Conservation (phyloP, 805 yeast species). For the Suhomyces xylopsoci region DNA sequence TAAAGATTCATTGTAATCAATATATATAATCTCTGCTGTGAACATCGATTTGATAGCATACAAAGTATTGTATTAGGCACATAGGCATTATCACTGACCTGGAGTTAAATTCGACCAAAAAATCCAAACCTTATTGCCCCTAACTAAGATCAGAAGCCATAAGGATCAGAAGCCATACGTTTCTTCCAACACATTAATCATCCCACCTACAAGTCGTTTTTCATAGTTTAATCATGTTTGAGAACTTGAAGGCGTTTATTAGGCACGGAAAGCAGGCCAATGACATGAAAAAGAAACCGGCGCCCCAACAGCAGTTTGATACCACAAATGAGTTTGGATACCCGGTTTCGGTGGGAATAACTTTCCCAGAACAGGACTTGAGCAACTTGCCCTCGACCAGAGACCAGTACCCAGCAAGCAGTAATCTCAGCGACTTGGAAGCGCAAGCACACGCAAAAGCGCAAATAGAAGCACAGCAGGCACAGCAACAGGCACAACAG, state of each 20-base stretch:
- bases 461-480: not conserved
- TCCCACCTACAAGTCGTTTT: too few relatives aligned
- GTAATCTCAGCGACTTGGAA: not conserved
- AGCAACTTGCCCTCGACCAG: not conserved
- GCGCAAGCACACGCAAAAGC: too few relatives aligned
- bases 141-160: too few relatives aligned
- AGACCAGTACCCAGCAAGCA: not conserved
- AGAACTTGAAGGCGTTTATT: slow-evolving; percentile 57
- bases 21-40: not conserved
- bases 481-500: not conserved
- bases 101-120: too few relatives aligned
- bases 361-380: not conserved
- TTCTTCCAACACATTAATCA: too few relatives aligned
- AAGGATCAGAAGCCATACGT: too few relatives aligned
- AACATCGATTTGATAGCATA: not conserved
- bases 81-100: too few relatives aligned
- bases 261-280: slow-evolving; percentile 64
- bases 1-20: not conserved
- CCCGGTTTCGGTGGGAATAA: not conserved
- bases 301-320: not conserved
- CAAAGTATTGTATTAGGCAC: too few relatives aligned
- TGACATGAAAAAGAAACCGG: slow-evolving; percentile 19
- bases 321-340: not conserved
- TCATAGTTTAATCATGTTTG: slow-evolving; percentile 16
- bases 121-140: too few relatives aligned